phyloP scores from a whole-genome alignment of 306 rosid species.

The Quercus suber region DNA sequence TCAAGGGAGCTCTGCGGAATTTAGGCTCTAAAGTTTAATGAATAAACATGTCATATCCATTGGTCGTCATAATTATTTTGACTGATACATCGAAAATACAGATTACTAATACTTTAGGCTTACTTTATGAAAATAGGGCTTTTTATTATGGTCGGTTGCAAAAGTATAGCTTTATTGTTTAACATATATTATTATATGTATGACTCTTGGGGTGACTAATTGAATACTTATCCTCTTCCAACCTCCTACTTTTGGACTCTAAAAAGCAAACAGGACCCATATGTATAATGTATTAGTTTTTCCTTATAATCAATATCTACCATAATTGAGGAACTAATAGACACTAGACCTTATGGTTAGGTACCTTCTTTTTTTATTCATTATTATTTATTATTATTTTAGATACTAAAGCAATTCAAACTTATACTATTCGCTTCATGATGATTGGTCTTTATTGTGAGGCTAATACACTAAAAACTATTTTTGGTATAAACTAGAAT shows the following conservation, averaged over 20 bases:
- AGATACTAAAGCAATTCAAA: no score
- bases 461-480: accelerated
- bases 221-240: background rate
- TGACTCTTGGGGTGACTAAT: background rate
- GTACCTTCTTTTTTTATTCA: no score
- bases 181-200: background rate
- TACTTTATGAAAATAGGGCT: background rate
- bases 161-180: background rate
- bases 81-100: background rate
- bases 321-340: background rate
- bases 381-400: no score
- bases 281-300: background rate
- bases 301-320: background rate
- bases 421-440: no score
- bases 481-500: no score
- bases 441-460: no score
- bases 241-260: background rate
- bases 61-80: background rate
- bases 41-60: background rate
- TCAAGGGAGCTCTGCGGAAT: conserved; percentile 12
- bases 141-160: background rate
- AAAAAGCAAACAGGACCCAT: background rate
- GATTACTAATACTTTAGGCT: background rate
- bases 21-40: background rate
- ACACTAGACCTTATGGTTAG: background rate